Base-by-base conservation (phyloP, 2,329 filamentous ascomycete species). In the Arthrocladium fulminans region DNA sequence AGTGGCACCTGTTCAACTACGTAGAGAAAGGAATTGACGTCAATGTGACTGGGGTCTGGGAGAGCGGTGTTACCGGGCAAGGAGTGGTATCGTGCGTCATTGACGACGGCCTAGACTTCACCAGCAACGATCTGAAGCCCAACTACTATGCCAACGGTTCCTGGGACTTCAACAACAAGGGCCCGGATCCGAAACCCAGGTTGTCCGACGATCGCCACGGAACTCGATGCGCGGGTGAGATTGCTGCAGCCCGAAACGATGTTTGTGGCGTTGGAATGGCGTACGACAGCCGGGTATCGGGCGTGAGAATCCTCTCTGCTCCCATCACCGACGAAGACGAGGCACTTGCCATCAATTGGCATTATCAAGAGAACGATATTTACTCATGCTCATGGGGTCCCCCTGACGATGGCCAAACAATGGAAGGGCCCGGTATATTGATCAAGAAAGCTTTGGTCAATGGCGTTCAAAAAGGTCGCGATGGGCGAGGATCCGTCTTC, bases 301-400 rank as follows among this genome's bases (percentile, higher is more conserved):
- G 89, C 32, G 83, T 97, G 55, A 86, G 92, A 46, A 98, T 98
- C 56, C 76, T 98, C 5, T 94, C 87, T 50, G 90, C 88, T 61
- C 73, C 86, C 42, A 96, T 98, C 55, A 84, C 83, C 44, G 92
- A 98, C 63, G 83, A 86, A 23, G 92, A 98, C 61, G 92, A 98
- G 67, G 89, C 92, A 20, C 74, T 84, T 24, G 87, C 92, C 19
- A 82, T 98, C 74, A 96, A 94, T 67, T 97, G 90, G 70, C 85
- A 84, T 53, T 92, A 81, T 60, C 82, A 96, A 60, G 74, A 90
- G 52, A 98, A 96, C 63, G 81, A 96, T 51, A 97, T 98, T 51
- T 98, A 96, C 69, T 98, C 92, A 1, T 98, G 92, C 70, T 98
- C 92, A 0, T 98, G 92, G 92, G 92, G 92, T 0, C 92, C 92